Conservation (phyloP, 1,139 yeast genomes). For the Protomyces arabidopsidicola region DNA sequence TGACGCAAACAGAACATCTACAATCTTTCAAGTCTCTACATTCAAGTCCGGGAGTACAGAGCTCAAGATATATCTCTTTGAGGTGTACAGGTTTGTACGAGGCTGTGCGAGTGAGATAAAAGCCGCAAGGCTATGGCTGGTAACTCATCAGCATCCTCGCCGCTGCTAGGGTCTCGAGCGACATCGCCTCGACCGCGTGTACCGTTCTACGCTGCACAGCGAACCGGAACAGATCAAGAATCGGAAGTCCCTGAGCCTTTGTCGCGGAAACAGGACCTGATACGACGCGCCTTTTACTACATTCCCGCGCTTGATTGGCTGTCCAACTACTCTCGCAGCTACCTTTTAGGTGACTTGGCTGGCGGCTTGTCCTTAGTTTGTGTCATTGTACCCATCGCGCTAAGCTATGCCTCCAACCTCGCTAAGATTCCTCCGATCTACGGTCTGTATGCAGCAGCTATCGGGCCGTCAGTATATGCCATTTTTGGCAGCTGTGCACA, state of each 20-base stretch:
- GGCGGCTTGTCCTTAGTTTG: constrained; percentile 89
- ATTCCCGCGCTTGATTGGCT: constrained; percentile 17
- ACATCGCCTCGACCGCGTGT: not conserved
- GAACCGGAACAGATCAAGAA: constrained; percentile 15
- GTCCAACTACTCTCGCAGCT: constrained; percentile 11
- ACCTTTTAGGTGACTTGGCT: constrained; percentile 56
- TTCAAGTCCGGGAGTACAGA: too few species aligned
- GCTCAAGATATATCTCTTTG: too few species aligned
- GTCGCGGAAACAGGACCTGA: constrained; percentile 3
- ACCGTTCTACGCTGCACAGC: constrained; percentile 24
- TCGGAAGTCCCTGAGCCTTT: constrained; percentile 5
- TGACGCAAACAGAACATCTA: too few species aligned
- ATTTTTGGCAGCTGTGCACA: constrained; percentile 89
- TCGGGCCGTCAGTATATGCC: constrained; percentile 78
- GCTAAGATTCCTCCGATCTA: constrained; percentile 88
- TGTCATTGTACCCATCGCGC: constrained; percentile 82
- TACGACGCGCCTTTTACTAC: constrained; percentile 14
- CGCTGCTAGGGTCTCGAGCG: not conserved
- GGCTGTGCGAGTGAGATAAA: too few species aligned
- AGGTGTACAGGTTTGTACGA: too few species aligned
- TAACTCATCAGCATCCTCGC: not conserved
- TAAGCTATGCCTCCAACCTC: constrained; percentile 82
- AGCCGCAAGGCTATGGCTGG: too few species aligned
- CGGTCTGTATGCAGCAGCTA: constrained; percentile 74
- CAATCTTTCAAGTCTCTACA: too few species aligned